Conservation (phyloP, 768 basidiomycete genomes). For the Boletellus sp. region DNA sequence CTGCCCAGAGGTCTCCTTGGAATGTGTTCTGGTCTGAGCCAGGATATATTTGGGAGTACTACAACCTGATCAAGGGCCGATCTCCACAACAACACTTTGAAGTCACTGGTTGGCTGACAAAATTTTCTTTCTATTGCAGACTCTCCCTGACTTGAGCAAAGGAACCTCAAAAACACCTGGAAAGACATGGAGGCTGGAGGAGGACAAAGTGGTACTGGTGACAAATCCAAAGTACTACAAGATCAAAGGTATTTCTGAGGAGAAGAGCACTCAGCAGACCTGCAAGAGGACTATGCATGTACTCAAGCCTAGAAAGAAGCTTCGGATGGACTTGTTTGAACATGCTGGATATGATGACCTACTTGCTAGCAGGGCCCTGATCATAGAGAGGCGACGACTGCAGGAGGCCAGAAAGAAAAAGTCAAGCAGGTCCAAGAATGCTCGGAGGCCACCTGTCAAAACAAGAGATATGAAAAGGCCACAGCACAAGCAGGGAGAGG, state of each 20-base stretch:
- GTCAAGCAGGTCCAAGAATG: too few relatives aligned
- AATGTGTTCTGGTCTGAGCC: background rate
- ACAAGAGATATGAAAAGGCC: too few relatives aligned
- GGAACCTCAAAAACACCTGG: background rate
- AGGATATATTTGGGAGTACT: conserved; percentile 6
- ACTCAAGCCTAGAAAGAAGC: background rate
- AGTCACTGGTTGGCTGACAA: background rate
- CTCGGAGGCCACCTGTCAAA: too few relatives aligned
- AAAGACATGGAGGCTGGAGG: too few relatives aligned
- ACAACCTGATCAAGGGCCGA: conserved; percentile 1
- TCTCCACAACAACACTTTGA: background rate
- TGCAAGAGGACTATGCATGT: background rate
- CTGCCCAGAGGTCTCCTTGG: background rate
- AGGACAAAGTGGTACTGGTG: background rate
- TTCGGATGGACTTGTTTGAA: background rate
- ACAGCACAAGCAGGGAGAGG: too few relatives aligned
- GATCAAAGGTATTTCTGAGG: background rate
- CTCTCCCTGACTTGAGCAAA: background rate
- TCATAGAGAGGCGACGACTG: background rate
- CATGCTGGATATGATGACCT: background rate
- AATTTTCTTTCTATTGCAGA: background rate
- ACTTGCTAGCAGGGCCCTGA: background rate
- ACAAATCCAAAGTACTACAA: background rate
- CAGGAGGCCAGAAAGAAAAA: background rate
- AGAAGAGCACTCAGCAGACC: too few relatives aligned